Evolutionary conservation across 176 grass and related monocot genomes (phyloP).

Genomic region (Aegilops sharonensis): DNA sequence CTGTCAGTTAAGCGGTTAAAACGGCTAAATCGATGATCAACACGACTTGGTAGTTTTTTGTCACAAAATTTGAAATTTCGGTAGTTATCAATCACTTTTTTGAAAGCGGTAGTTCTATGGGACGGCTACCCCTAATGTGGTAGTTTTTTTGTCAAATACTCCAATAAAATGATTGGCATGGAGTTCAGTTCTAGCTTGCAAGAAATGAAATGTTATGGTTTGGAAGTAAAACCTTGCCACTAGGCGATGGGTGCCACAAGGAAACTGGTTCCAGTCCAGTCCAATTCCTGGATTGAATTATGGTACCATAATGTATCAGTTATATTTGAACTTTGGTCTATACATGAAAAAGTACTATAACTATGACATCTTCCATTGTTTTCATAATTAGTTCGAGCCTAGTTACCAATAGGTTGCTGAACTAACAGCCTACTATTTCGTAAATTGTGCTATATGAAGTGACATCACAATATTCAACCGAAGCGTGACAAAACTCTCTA

Average conservation of each 20-base stretch:
- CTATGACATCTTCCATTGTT: neutral
- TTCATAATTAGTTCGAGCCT: neutral
- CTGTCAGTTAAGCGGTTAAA: too few relatives aligned
- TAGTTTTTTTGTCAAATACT: too few relatives aligned
- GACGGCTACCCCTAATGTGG: too few relatives aligned
- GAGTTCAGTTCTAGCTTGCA: too few relatives aligned
- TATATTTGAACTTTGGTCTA: neutral
- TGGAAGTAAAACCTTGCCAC: neutral
- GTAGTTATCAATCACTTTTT: too few relatives aligned
- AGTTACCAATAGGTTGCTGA: neutral
- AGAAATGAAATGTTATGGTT: conserved; percentile 1
- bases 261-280: neutral
- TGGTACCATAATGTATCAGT: conserved; percentile 17
- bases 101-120: too few relatives aligned
- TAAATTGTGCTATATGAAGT: neutral
- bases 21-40: too few relatives aligned
- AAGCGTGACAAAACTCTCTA: neutral
- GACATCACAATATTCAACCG: neutral
- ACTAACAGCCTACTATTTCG: neutral
- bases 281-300: neutral
- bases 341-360: conserved; percentile 19
- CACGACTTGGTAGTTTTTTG: too few relatives aligned
- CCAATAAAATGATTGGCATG: neutral
- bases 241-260: neutral
- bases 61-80: too few relatives aligned